These are phyloP conservation scores for Saksenaea vasiformis DNA, from an alignment of 371 early-diverging fungal genomes.

Conservation along the genomic window DNA sequence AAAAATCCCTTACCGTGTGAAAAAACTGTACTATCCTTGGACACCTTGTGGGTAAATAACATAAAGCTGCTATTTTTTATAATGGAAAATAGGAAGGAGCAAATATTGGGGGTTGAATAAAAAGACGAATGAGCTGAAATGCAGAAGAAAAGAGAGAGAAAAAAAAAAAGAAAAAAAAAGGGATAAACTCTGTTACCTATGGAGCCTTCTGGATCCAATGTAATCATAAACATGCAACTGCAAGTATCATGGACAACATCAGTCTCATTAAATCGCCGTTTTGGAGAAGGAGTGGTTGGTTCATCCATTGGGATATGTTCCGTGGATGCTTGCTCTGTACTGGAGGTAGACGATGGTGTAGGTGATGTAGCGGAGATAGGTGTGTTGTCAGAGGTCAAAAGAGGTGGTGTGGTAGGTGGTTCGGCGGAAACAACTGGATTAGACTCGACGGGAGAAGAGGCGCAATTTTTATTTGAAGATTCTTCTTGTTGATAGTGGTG, in stretches of 20 bases:
- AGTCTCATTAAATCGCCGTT: slow-evolving; percentile 5
- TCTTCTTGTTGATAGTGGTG: too few species aligned
- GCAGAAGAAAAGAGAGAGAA: neutral
- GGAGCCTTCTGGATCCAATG: slow-evolving; percentile 20
- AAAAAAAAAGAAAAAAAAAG: neutral
- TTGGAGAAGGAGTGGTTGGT: neutral
- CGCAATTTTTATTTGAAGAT: neutral
- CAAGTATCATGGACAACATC: slow-evolving; percentile 19
- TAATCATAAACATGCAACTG: slow-evolving; percentile 21
- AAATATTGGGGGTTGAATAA: neutral
- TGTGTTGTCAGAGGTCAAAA: slow-evolving; percentile 6
- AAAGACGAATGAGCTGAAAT: neutral
- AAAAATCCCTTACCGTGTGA: too few species aligned
- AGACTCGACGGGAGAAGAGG: neutral
- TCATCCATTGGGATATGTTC: neutral
- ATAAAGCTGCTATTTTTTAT: too few species aligned
- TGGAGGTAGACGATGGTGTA: slow-evolving; percentile 1
- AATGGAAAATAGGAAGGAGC: too few species aligned
- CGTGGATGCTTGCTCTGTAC: neutral
- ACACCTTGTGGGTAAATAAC: too few species aligned
- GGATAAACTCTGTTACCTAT: slow-evolving; percentile 14
- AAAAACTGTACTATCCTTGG: too few species aligned
- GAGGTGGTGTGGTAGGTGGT: slow-evolving; percentile 6
- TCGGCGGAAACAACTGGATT: neutral
- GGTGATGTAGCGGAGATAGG: neutral